Evolutionary conservation across 768 basidiomycete species (phyloP), one percentile per base, ranked within the genome.

Genomic region (Peribolospora baueri): DNA sequence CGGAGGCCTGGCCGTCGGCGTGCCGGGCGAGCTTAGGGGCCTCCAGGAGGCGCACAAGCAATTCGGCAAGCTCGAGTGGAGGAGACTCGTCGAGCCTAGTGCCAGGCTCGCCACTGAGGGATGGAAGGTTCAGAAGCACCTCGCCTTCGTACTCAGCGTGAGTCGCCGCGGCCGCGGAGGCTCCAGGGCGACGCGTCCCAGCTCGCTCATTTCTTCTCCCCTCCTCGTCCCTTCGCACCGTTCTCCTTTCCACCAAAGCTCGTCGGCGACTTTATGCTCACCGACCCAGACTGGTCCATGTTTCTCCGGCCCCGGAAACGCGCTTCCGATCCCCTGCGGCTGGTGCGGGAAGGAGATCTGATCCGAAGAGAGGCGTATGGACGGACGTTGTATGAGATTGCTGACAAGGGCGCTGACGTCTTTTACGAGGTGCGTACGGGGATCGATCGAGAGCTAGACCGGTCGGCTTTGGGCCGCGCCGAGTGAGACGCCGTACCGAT

Each of bases 11-110:
- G 67, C 86, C 5, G 76, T 91, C n/a, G 90, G 76, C 36, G 80
- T 93, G 0, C 93, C 93, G 1, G 83, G 90, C 7, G 90, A 97
- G 69, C 65, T 97, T 49, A 75, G 81, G 36, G 93, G 90, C 7
- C 73, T 95, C 41, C 77, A 81, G 65, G 82, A 80, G 64, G 85
- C 84, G 0, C 81, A 90, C 67, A 70, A 72, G 46, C 74, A 79
- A 37, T 93, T 88, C 51, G 64, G 64, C 79, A 74, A 68, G 43
- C 62, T 93, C 9, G 72, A 80, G 0, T 97, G 93, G 93, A 68
- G 72, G 46, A 69, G 74, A 40, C 72, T 97, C 36, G 75, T 97
- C 13, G 69, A 76, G 60, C 88, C 90, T 0, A 79, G 76, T 41
- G 75, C 79, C 5, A 67, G 76, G 6, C 71, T 98, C 3, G 87